Evolutionary conservation across 495 filamentous ascomycete genomes (phyloP).

Genomic region (Echria macrotheca): DNA sequence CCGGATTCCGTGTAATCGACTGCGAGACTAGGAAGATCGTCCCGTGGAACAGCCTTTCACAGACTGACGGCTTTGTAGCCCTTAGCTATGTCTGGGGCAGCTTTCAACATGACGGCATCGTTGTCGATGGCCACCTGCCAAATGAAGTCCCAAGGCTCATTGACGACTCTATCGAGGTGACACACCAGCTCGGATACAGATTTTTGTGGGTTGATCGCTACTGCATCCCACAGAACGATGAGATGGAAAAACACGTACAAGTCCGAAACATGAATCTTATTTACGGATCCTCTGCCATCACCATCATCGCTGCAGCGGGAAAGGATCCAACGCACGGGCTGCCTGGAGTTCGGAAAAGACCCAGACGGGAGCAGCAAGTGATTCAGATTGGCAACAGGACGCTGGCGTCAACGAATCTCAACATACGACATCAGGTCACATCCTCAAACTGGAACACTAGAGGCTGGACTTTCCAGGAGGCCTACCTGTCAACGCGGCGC

Average conservation of each 20-base stretch:
- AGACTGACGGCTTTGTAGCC: too few relatives aligned
- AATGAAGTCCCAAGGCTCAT: too few relatives aligned
- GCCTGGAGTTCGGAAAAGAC: constrained; percentile 18
- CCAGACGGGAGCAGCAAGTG: neutral
- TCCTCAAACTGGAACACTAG: constrained; percentile 30
- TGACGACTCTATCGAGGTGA: too few relatives aligned
- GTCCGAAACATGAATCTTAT: constrained; percentile 26
- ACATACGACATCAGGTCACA: neutral
- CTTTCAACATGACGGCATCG: too few relatives aligned
- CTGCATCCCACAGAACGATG: constrained; percentile 19
- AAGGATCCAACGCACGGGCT: constrained; percentile 22
- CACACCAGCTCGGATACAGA: too few relatives aligned
- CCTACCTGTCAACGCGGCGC: constrained; percentile 23
- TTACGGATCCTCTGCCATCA: constrained; percentile 19
- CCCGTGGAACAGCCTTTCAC: too few relatives aligned
- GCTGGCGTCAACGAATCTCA: neutral
- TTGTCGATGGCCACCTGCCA: too few relatives aligned
- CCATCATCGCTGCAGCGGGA: constrained; percentile 27
- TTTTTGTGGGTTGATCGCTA: constrained; percentile 7
- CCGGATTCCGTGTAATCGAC: neutral
- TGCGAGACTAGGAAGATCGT: neutral
- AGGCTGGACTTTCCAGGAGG: constrained; percentile 44
- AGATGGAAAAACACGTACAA: constrained; percentile 16
- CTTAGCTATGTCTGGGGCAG: too few relatives aligned
- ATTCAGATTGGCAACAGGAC: neutral